Evolutionary conservation across 1,284 basidiomycete genomes (phyloP), one percentile per base, ranked within the genome.

Genomic region (Neonothopanus nambi): DNA sequence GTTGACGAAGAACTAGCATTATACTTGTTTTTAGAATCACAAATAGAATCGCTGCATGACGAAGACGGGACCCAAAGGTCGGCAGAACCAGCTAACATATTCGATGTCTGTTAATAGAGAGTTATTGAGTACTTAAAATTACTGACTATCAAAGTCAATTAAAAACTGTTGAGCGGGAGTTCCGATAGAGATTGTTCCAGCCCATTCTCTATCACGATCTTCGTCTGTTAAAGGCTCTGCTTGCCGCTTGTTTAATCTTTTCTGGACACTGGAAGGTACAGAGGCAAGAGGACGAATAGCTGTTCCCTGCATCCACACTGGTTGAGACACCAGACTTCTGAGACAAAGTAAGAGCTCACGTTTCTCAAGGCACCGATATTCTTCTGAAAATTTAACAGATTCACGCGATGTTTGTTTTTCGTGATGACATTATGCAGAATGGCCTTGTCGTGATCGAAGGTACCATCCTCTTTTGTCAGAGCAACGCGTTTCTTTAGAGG

Each of bases 131-230:
- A n/a, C n/a, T n/a, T 11, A 28, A 61, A 44, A 58, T 2, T 35
- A 61, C 65, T 59, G 55, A 54, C 67, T 75, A 55, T 75, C 71
- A 51, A 75, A 71, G 52, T 65, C 63, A 28, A 75, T 70, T 64
- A 58, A 12, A 44, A 59, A 63, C 3, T 48, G 30, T 38, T 60
- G 44, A 5, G 58, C 42, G 18, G 72, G 71, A 4, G 65, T 68
- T 15, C 72, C 71, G n/a, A 72, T 60, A 1, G 60, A 62, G 37
- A 71, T 65, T 1, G 55, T 46, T 18, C 69, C 70, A 13, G 62
- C 61, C 71, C 70, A 72, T 24, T 52, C 52, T n/a, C 37, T 21
- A 49, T 55, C 38, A 13, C 42, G 44, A 39, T 51, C 30, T 17
- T 63, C 55, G 36, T 67, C 61, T 5, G 57, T 66, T 26, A 72